Conservation (phyloP, 75 land plant species). For the Cryptomeria japonica region DNA sequence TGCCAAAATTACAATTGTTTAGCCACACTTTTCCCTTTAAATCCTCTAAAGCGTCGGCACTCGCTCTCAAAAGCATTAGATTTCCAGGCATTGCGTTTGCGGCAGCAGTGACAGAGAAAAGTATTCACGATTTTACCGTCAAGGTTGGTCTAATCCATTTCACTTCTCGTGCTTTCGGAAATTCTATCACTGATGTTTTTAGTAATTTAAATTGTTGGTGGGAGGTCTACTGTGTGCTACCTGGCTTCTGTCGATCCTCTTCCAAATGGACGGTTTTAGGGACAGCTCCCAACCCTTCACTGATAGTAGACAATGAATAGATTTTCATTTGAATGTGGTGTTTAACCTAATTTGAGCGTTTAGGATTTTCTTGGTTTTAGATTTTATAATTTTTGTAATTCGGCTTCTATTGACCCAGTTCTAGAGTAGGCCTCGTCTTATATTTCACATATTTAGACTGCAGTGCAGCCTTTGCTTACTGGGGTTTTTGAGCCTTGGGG, state of each 20-base stretch:
- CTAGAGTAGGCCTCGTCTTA: too few relatives aligned
- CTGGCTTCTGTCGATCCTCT: too few relatives aligned
- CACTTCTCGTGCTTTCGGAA: not conserved
- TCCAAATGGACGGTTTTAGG: too few relatives aligned
- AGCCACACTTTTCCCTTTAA: slow-evolving; percentile 15
- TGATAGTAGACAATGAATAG: too few relatives aligned
- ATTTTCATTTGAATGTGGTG: too few relatives aligned
- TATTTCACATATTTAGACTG: too few relatives aligned
- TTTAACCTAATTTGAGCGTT: too few relatives aligned
- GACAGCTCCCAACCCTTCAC: too few relatives aligned
- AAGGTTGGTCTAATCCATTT: slow-evolving; percentile 24
- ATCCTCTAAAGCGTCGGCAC: slow-evolving; percentile 20
- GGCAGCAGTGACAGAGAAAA: slow-evolving; percentile 58
- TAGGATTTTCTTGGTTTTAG: too few relatives aligned
- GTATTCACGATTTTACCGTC: slow-evolving; percentile 57
- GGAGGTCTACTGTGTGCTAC: too few relatives aligned
- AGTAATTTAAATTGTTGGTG: not conserved
- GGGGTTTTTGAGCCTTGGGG: not conserved
- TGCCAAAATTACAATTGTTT: slow-evolving; percentile 23
- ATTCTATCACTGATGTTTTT: not conserved
- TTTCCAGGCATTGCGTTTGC: slow-evolving; percentile 29
- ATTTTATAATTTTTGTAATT: too few relatives aligned
- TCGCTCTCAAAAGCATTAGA: slow-evolving; percentile 7
- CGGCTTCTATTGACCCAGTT: too few relatives aligned
- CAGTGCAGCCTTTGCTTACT: not conserved